Evolutionary conservation across 352 stramenopile species (phyloP).

Genomic region (Globisporangium nodosum): DNA sequence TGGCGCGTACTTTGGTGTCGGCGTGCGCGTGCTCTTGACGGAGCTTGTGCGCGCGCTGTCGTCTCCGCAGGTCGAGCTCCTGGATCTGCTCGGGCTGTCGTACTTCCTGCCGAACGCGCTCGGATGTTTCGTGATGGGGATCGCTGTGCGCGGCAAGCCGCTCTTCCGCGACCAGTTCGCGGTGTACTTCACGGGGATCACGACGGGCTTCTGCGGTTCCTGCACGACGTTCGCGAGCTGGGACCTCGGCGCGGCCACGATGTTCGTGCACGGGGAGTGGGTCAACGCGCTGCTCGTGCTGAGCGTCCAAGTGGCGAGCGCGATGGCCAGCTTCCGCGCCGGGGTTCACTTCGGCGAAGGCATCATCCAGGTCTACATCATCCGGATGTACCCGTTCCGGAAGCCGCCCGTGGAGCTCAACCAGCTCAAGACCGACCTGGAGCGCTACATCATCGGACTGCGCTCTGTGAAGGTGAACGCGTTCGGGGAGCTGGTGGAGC

Average conservation of each 20-base stretch:
- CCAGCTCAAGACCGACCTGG: conserved; percentile 48
- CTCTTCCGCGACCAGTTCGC: conserved; percentile 40
- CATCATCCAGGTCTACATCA: conserved; percentile 32
- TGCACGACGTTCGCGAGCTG: conserved; percentile 66
- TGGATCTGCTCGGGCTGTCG: conserved; percentile 43
- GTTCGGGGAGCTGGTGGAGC: conserved; percentile 37
- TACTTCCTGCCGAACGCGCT: conserved; percentile 56
- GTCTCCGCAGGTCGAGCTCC: conserved; percentile 30
- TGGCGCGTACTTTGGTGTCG: conserved; percentile 45
- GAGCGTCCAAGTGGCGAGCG: conserved; percentile 37
- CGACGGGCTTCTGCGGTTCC: conserved; percentile 63
- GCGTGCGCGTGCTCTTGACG: conserved; percentile 38
- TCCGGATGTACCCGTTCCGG: conserved; percentile 36
- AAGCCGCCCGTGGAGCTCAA: conserved; percentile 40
- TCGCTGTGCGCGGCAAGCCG: conserved; percentile 34
- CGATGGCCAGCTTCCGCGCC: conserved; percentile 33
- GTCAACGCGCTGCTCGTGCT: conserved; percentile 43
- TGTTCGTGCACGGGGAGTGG: conserved; percentile 48
- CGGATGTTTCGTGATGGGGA: conserved; percentile 63
- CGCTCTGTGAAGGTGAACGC: conserved; percentile 35
- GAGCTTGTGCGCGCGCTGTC: conserved; percentile 36
- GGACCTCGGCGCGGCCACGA: conserved; percentile 37
- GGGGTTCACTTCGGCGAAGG: conserved; percentile 42
- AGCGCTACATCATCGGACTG: conserved; percentile 40
- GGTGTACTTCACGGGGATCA: conserved; percentile 44